Evolutionary conservation across 352 stramenopile genomes (phyloP).

Genomic region (Peronospora farinosa): DNA sequence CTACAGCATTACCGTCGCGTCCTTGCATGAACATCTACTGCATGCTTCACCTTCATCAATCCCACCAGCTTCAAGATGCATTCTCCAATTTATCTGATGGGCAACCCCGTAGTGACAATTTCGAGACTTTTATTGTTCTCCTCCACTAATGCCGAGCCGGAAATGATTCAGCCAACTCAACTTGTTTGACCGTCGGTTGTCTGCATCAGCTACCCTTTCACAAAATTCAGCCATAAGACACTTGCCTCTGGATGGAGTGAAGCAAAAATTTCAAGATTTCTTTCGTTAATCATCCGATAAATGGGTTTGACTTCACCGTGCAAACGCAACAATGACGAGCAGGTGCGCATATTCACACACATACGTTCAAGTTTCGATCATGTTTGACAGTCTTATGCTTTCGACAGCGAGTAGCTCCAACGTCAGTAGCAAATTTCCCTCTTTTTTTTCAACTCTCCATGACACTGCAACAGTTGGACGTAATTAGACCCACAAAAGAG

Average conservation of each 20-base stretch:
- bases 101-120: conserved; percentile 42
- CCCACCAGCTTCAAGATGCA: conserved; percentile 51
- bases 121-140: conserved; percentile 36
- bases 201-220: conserved; percentile 27
- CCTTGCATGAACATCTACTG: conserved; percentile 80
- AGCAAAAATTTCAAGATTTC: conserved; percentile 43
- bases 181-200: conserved; percentile 9
- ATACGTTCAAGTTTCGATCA: conserved; percentile 31
- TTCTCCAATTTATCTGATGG: conserved; percentile 73
- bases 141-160: conserved; percentile 14
- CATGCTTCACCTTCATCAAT: too few relatives aligned
- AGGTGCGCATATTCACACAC: conserved; percentile 41
- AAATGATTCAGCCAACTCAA: background rate
- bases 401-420: conserved; percentile 51
- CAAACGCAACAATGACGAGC: conserved; percentile 49
- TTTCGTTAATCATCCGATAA: conserved; percentile 24
- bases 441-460: conserved; percentile 28
- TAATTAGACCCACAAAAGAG: conserved; percentile 57
- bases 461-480: conserved; percentile 28
- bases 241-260: conserved; percentile 49
- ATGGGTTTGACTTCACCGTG: conserved; percentile 13
- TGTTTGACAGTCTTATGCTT: conserved; percentile 29
- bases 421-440: conserved; percentile 44
- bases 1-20: conserved; percentile 45
- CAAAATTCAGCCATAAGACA: conserved; percentile 33